Evolutionary conservation across 2,329 filamentous ascomycete species (phyloP).

Genomic region (Akanthomyces muscarius): DNA sequence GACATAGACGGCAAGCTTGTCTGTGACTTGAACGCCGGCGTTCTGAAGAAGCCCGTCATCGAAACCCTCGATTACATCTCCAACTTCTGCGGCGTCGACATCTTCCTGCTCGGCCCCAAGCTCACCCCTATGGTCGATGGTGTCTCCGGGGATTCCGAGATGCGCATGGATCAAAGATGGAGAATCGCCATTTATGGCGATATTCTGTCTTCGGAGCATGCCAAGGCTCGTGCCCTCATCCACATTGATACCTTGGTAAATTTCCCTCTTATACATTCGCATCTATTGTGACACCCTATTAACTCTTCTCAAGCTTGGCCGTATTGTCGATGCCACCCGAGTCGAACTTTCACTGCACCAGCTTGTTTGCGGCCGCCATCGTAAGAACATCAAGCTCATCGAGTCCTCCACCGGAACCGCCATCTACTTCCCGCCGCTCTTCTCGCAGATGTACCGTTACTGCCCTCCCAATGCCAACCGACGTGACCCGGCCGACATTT

Average conservation of each 20-base stretch:
- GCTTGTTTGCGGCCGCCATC: conserved; percentile 84
- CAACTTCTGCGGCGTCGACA: conserved; percentile 86
- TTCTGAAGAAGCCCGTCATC: conserved; percentile 71
- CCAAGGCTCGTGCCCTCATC: conserved; percentile 91
- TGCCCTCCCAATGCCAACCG: conserved; percentile 76
- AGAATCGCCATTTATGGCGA: conserved; percentile 94
- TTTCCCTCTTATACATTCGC: background rate
- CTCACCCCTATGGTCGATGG: conserved; percentile 72
- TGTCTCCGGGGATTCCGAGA: conserved; percentile 72
- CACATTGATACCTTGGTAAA: conserved; percentile 91
- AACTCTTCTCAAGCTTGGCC: conserved; percentile 53
- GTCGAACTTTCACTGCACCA: conserved; percentile 87
- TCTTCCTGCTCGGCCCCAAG: conserved; percentile 91
- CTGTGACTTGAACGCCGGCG: conserved; percentile 64
- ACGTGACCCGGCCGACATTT: conserved; percentile 83
- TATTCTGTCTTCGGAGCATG: conserved; percentile 90
- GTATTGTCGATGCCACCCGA: conserved; percentile 72
- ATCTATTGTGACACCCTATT: conserved; percentile 18
- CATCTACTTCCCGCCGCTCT: conserved; percentile 95
- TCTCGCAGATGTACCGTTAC: conserved; percentile 88
- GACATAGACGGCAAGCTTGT: conserved; percentile 91
- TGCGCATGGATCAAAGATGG: conserved; percentile 85
- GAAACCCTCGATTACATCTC: conserved; percentile 85
- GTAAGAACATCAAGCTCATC: conserved; percentile 97
- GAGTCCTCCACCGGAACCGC: conserved; percentile 93